Percentiles rank a stretch among this genome's conserved stretches.
phyloP scores from a whole-genome alignment of 495 filamentous ascomycete genomes.

The Niebla homalea region DNA sequence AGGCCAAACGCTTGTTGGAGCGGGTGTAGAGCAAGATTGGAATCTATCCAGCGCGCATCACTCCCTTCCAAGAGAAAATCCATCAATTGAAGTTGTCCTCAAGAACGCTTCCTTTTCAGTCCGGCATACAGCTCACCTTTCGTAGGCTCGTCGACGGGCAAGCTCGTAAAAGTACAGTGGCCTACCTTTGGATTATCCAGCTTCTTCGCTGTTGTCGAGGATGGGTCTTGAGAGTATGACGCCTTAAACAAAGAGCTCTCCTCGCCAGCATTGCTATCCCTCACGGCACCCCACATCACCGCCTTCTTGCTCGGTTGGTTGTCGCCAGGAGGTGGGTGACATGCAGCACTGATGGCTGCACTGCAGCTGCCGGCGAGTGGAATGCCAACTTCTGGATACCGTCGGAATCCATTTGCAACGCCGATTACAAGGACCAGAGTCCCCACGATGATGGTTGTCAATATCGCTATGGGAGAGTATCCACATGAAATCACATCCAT shows the following conservation, averaged over 20 bases:
- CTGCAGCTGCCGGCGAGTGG: constrained; percentile 31
- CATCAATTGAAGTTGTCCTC: no score
- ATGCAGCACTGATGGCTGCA: constrained; percentile 34
- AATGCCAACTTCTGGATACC: constrained; percentile 18
- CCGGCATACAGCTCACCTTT: constrained; percentile 7
- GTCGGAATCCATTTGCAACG: constrained; percentile 13
- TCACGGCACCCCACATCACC: constrained; percentile 26
- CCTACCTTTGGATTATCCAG: not conserved
- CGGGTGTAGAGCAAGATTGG: no score
- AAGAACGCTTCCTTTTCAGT: no score
- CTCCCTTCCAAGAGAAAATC: no score
- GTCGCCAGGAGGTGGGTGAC: constrained; percentile 20
- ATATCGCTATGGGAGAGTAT: constrained; percentile 21
- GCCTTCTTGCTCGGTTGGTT: constrained; percentile 7
- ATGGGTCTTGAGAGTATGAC: no score
- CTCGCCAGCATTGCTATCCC: not conserved
- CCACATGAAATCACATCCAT: constrained; percentile 15
- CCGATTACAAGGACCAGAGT: constrained; percentile 17
- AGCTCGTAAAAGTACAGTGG: constrained; percentile 12
- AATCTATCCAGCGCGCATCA: no score
- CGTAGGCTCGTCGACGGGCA: constrained; percentile 5
- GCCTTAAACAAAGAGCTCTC: not conserved
- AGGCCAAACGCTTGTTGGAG: no score
- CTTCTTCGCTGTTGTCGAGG: no score
- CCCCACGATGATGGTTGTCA: constrained; percentile 17